Conservation (phyloP, 176 grass and related monocot species). For the Thalia dealbata region DNA sequence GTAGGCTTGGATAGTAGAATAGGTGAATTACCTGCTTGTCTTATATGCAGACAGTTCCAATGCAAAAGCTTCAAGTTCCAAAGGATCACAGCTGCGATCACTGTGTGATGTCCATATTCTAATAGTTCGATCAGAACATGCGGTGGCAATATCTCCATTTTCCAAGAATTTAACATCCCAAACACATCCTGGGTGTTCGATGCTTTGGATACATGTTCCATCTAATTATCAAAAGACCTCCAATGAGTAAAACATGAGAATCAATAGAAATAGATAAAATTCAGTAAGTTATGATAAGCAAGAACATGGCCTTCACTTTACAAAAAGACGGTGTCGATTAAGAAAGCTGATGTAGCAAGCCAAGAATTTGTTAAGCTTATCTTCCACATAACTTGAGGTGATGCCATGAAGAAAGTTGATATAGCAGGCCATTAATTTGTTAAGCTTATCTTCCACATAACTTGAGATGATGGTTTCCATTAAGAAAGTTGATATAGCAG, state of each 20-base stretch:
- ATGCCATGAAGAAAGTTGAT: neutral
- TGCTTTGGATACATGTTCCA: slow-evolving; percentile 67
- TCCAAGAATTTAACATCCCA: slow-evolving; percentile 88
- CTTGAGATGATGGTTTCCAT: neutral
- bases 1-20: neutral
- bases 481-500: neutral
- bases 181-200: slow-evolving; percentile 92
- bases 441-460: neutral
- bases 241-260: slow-evolving; percentile 1
- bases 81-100: slow-evolving; percentile 41
- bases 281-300: neutral
- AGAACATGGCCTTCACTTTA: neutral
- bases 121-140: slow-evolving; percentile 70
- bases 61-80: slow-evolving; percentile 57
- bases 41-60: slow-evolving; percentile 66
- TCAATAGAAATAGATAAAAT: neutral
- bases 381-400: neutral
- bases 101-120: slow-evolving; percentile 66
- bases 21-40: slow-evolving; percentile 43
- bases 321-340: neutral
- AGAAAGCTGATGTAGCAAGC: neutral
- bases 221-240: slow-evolving; percentile 37
- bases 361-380: neutral
- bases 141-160: slow-evolving; percentile 85
- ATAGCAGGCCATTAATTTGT: neutral